Percentiles rank a stretch among this genome's conserved stretches.
Conservation (phyloP, 1,139 yeast genomes). For the Saccharomyces hybrid region DNA sequence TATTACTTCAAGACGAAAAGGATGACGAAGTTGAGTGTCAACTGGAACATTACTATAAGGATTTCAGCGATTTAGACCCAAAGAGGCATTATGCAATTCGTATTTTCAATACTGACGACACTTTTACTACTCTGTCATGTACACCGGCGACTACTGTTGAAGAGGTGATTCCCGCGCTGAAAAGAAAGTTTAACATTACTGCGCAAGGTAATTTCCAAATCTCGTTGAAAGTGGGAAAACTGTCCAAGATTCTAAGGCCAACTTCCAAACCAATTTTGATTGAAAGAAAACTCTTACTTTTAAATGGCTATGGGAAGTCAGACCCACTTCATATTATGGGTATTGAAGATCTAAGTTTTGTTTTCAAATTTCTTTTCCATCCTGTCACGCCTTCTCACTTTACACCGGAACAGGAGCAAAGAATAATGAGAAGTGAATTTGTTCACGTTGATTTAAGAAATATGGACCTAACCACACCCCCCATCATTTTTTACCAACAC, state of each 20-base stretch:
- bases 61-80: conserved; percentile 27
- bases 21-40: conserved; percentile 33
- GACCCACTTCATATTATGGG: conserved; percentile 78
- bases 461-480: conserved; percentile 77
- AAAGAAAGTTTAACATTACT: conserved; percentile 60
- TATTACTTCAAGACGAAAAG: conserved; percentile 29
- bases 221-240: conserved; percentile 71
- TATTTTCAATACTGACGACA: conserved; percentile 71
- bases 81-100: conserved; percentile 41
- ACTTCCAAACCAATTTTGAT: conserved; percentile 73
- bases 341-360: conserved; percentile 76
- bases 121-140: conserved; percentile 73
- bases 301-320: conserved; percentile 72
- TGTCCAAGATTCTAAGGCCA: conserved; percentile 64
- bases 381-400: conserved; percentile 63
- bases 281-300: conserved; percentile 63
- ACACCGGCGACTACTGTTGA: conserved; percentile 68
- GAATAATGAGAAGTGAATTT: conserved; percentile 53
- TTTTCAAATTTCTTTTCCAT: conserved; percentile 79
- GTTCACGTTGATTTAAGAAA: conserved; percentile 70
- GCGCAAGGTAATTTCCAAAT: conserved; percentile 71
- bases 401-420: conserved; percentile 58
- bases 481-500: conserved; percentile 72
- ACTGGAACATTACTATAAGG: conserved; percentile 30
- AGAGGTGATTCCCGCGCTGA: conserved; percentile 60